A percentile compares a stretch with the other conserved stretches of the same genome.
Conservation (phyloP, 495 filamentous ascomycete genomes). For the Recurvomyces mirabilis region DNA sequence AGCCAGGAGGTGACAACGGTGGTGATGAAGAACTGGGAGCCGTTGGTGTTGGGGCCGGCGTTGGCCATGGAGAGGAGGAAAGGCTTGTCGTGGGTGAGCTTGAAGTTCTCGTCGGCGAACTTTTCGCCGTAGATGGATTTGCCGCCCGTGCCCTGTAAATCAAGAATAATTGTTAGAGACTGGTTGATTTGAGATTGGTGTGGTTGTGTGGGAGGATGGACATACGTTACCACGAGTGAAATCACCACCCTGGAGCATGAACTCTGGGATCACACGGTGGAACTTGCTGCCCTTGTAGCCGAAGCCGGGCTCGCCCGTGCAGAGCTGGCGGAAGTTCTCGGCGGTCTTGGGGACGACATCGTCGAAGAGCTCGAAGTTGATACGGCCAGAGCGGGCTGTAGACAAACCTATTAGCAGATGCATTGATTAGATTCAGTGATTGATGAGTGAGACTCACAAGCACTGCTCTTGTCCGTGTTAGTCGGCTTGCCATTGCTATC, state of each 20-base stretch:
- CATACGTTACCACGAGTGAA: slow-evolving; percentile 41
- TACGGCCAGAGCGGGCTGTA: slow-evolving; percentile 62
- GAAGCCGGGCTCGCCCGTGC: slow-evolving; percentile 83
- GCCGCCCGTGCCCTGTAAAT: slow-evolving; percentile 60
- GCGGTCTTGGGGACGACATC: slow-evolving; percentile 79
- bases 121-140: slow-evolving; percentile 83
- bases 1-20: slow-evolving; percentile 36
- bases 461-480: slow-evolving; percentile 31
- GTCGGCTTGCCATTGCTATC: slow-evolving; percentile 46
- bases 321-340: slow-evolving; percentile 90
- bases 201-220: slow-evolving; percentile 1
- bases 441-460: too few relatives aligned
- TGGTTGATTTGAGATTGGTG: not conserved
- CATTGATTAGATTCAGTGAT: too few relatives aligned
- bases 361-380: slow-evolving; percentile 87
- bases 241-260: slow-evolving; percentile 45
- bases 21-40: slow-evolving; percentile 58
- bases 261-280: slow-evolving; percentile 39
- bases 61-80: slow-evolving; percentile 76
- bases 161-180: not conserved
- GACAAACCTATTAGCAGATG: too few relatives aligned
- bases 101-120: slow-evolving; percentile 74
- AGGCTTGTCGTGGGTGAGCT: slow-evolving; percentile 48
- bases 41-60: slow-evolving; percentile 67
- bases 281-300: slow-evolving; percentile 37